Conservation (phyloP, 2,329 filamentous ascomycete genomes). For the Colletotrichum musae region DNA sequence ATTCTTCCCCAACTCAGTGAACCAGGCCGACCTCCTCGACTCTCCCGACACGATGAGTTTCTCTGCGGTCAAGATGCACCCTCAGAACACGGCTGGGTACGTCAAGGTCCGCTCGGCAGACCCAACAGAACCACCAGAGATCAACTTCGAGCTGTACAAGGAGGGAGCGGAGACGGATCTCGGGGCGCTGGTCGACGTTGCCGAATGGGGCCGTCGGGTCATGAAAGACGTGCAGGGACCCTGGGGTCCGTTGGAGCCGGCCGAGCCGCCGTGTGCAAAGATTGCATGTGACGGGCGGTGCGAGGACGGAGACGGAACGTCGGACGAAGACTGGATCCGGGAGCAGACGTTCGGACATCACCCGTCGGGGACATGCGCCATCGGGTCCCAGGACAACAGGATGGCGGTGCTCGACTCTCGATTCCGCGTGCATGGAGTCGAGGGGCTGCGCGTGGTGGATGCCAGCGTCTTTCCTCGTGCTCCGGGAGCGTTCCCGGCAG, state of each 20-base stretch:
- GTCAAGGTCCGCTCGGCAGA: no score
- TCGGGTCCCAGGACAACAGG: conserved; percentile 67
- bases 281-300: conserved; percentile 42
- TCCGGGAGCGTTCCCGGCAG: conserved; percentile 55
- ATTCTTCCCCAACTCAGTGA: no score
- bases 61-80: no score
- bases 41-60: no score
- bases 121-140: no score
- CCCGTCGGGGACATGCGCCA: conserved; percentile 68
- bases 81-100: no score
- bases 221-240: conserved; percentile 9
- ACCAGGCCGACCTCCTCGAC: no score
- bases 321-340: conserved; percentile 55
- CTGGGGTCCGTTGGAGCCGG: conserved; percentile 40
- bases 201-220: conserved; percentile 45
- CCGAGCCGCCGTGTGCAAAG: conserved; percentile 21
- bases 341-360: conserved; percentile 69
- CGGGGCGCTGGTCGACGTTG: conserved; percentile 43
- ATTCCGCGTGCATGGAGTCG: conserved; percentile 70
- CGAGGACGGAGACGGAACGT: conserved; percentile 52
- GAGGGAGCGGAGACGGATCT: not conserved
- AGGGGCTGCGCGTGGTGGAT: conserved; percentile 72
- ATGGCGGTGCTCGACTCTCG: conserved; percentile 70
- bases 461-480: conserved; percentile 68
- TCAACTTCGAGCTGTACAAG: no score